Conservation (phyloP, 176 grass and related monocot species). For the Juncus effusus region DNA sequence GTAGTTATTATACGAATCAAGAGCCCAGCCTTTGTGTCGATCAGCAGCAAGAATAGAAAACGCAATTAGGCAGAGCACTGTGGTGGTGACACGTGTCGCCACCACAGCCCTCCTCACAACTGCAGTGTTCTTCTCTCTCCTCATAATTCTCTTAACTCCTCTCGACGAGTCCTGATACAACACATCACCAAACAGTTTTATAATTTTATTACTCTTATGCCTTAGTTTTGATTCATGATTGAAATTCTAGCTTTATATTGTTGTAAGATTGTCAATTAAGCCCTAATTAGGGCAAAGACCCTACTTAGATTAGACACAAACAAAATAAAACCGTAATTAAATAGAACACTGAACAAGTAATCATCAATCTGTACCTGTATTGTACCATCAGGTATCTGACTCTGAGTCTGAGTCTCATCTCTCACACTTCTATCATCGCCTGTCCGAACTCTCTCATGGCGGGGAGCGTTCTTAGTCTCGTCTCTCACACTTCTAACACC, state of each 20-base stretch:
- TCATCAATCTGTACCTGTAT: neutral
- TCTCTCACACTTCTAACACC: neutral
- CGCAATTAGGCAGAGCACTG: constrained; percentile 61
- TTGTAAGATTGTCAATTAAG: neutral
- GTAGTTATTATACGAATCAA: constrained; percentile 70
- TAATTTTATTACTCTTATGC: neutral
- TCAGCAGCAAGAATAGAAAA: constrained; percentile 78
- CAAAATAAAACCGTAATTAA: neutral
- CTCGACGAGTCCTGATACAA: neutral
- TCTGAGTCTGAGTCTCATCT: neutral
- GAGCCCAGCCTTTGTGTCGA: constrained; percentile 68
- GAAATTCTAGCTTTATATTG: neutral
- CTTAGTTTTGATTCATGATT: neutral
- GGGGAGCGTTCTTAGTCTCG: neutral
- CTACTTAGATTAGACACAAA: no score
- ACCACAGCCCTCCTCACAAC: constrained; percentile 39
- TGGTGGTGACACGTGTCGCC: constrained; percentile 38
- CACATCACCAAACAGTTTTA: neutral
- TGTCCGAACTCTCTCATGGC: no score
- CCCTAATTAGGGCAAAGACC: neutral
- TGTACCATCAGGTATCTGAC: neutral
- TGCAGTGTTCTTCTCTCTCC: constrained; percentile 34
- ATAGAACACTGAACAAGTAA: neutral
- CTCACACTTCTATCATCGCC: neutral
- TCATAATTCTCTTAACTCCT: constrained; percentile 36